A percentile compares a stretch with the other conserved stretches of the same genome.
Evolutionary conservation across 805 yeast species (phyloP).

Genomic region (Candida taoyuanica): DNA sequence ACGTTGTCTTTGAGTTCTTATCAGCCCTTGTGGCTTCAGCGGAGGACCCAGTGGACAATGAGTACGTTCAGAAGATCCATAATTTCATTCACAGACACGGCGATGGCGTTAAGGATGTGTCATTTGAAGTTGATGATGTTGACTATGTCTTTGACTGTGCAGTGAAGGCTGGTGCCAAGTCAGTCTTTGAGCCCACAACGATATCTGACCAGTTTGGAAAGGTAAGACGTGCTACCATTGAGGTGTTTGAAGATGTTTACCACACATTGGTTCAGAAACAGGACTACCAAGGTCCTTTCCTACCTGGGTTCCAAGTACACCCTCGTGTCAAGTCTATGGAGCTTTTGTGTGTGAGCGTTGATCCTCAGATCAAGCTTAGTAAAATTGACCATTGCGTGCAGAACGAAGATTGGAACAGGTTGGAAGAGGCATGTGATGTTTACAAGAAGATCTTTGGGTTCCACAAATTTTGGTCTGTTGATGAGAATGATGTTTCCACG

Average conservation of each 20-base stretch:
- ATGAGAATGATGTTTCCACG: conserved; percentile 70
- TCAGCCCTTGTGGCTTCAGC: conserved; percentile 33
- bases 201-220: conserved; percentile 45
- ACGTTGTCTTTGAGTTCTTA: conserved; percentile 43
- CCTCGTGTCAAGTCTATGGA: neutral
- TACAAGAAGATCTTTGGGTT: conserved; percentile 67
- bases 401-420: conserved; percentile 65
- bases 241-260: conserved; percentile 55
- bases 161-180: conserved; percentile 46
- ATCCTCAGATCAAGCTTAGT: conserved; percentile 37
- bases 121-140: conserved; percentile 56
- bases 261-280: conserved; percentile 59
- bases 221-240: conserved; percentile 47
- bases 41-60: conserved; percentile 14
- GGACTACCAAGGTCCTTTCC: conserved; percentile 36
- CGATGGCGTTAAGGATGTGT: conserved; percentile 75
- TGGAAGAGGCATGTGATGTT: conserved; percentile 52
- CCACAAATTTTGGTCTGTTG: conserved; percentile 81
- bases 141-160: conserved; percentile 43
- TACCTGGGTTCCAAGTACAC: conserved; percentile 43
- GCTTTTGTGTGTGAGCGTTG: conserved; percentile 4
- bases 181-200: conserved; percentile 28
- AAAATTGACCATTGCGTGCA: conserved; percentile 78
- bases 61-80: conserved; percentile 35
- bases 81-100: conserved; percentile 55